A percentile compares a stretch with the other conserved stretches of the same genome.
Evolutionary conservation across 345 rosid species (phyloP).

Genomic region (Pugionium dolabratum): DNA sequence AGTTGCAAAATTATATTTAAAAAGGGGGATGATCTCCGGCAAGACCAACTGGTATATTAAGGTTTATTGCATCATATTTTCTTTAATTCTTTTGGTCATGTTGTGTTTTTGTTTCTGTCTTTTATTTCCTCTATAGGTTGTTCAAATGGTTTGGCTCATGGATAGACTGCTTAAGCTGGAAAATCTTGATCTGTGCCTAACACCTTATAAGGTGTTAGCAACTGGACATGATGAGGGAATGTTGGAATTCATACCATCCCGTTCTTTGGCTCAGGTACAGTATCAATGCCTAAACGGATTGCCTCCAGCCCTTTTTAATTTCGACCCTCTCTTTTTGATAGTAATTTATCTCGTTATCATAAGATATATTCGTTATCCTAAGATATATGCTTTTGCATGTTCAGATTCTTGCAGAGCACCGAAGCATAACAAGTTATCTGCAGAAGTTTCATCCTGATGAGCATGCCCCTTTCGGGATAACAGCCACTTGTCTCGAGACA

Average conservation of each 20-base stretch:
- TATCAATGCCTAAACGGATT: not conserved
- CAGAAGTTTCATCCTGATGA: conserved; percentile 98
- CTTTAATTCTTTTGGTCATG: not conserved
- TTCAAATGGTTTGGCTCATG: conserved; percentile 99
- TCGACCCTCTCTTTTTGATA: too few relatives aligned
- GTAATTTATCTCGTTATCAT: not conserved
- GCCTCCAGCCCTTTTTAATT: not conserved
- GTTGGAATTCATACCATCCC: conserved; percentile 96
- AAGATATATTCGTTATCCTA: not conserved
- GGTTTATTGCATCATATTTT: conserved; percentile 2
- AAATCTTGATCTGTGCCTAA: conserved; percentile 87
- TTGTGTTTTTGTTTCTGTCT: not conserved
- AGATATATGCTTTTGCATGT: conserved; percentile 26
- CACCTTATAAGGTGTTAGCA: conserved; percentile 94
- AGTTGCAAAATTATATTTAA: conserved; percentile 81
- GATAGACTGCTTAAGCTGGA: conserved; percentile 95
- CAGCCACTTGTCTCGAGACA: conserved; percentile 92
- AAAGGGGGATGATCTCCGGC: conserved; percentile 98
- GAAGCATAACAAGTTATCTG: conserved; percentile 86
- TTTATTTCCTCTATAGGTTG: conserved; percentile 51
- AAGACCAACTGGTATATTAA: conserved; percentile 83
- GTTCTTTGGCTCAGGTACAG: conserved; percentile 84
- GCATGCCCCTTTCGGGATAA: conserved; percentile 92
- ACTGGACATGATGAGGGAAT: conserved; percentile 99
- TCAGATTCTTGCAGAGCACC: conserved; percentile 92